Percentiles rank a stretch among this genome's conserved stretches.
Evolutionary conservation across 2,329 filamentous ascomycete genomes (phyloP).

Genomic region (Trichoderma sp.): DNA sequence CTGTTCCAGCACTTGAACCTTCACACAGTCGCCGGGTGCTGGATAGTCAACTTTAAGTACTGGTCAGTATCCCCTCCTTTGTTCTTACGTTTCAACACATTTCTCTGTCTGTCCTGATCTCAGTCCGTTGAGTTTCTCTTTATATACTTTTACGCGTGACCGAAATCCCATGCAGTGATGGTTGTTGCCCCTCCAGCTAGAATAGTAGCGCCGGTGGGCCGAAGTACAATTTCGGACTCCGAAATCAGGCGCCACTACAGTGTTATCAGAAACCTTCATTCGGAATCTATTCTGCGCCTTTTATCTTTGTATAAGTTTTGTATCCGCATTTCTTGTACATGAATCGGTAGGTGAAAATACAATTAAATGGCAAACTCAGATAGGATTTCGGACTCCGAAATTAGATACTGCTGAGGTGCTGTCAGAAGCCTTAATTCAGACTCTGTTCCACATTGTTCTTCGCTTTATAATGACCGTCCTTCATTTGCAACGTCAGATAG

Average conservation of each 20-base stretch:
- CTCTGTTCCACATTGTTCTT: neutral
- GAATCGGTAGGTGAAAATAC: neutral
- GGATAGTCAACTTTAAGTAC: neutral
- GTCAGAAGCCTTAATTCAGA: neutral
- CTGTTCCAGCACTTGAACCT: neutral
- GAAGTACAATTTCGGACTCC: neutral
- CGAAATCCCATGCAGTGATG: neutral
- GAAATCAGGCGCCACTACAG: neutral
- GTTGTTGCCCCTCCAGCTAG: neutral
- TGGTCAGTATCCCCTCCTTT: neutral
- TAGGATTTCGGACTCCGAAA: neutral
- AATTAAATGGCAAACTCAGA: neutral
- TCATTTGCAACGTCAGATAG: neutral
- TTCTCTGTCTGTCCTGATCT: neutral
- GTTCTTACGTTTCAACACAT: neutral
- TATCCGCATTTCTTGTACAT: neutral
- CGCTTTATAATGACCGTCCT: neutral
- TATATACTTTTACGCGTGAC: neutral
- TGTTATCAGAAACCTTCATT: neutral
- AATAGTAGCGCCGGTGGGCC: neutral
- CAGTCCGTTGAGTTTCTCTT: neutral
- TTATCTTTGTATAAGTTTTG: neutral
- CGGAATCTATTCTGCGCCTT: neutral
- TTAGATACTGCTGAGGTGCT: neutral
- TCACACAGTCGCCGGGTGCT: neutral